phyloP scores from a whole-genome alignment of 2,329 filamentous ascomycete genomes.

The Pseudogymnoascus pannorum region DNA sequence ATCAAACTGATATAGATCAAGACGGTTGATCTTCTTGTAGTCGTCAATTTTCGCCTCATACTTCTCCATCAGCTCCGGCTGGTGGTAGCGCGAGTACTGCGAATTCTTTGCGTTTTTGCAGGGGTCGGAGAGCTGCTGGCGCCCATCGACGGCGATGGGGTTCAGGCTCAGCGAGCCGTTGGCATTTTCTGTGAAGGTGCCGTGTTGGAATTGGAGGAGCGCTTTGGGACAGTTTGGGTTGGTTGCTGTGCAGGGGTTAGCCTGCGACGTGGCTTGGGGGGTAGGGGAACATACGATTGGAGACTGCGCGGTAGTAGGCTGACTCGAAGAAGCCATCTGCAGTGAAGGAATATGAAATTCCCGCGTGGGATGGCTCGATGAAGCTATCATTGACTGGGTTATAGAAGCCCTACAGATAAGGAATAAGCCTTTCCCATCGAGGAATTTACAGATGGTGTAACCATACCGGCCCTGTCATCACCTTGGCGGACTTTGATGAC shows the following conservation, averaged over 20 bases:
- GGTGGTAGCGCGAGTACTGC: conserved; percentile 60
- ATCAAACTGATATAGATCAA: conserved; percentile 58
- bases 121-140: conserved; percentile 58
- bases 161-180: conserved; percentile 53
- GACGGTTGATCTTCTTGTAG: conserved; percentile 54
- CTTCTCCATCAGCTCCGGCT: conserved; percentile 51
- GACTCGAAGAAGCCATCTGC: conserved; percentile 60
- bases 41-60: conserved; percentile 42
- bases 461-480: conserved; percentile 62
- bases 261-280: not conserved
- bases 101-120: conserved; percentile 45
- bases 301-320: conserved; percentile 60
- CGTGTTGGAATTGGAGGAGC: conserved; percentile 69
- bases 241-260: conserved; percentile 37
- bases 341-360: conserved; percentile 69
- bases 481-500: conserved; percentile 62
- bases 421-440: conserved; percentile 15
- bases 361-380: conserved; percentile 57
- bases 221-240: conserved; percentile 54
- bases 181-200: conserved; percentile 46
- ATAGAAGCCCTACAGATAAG: conserved; percentile 54
- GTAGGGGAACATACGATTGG: conserved; percentile 51
- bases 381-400: conserved; percentile 58
- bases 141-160: conserved; percentile 59
- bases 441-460: conserved; percentile 22